phyloP scores from a whole-genome alignment of 2,329 filamentous ascomycete genomes.

The Nigrospora sphaerica region DNA sequence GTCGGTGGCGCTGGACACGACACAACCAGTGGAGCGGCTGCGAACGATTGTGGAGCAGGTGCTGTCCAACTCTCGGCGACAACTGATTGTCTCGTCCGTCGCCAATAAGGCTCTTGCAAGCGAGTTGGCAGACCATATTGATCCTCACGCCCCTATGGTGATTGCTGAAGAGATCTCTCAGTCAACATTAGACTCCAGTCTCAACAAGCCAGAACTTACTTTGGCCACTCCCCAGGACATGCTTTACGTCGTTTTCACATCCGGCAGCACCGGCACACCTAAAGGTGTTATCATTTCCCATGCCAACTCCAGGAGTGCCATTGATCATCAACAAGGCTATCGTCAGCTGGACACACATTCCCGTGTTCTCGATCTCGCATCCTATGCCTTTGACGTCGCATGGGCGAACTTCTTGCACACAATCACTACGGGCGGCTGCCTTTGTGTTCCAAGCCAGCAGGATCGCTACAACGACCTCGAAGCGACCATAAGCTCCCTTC shows the following conservation, averaged over 20 bases:
- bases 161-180: too few relatives aligned
- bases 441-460: conserved; percentile 24
- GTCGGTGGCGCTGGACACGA: conserved; percentile 22
- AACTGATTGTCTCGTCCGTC: too few relatives aligned
- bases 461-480: too few relatives aligned
- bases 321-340: too few relatives aligned
- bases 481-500: too few relatives aligned
- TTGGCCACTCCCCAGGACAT: not conserved
- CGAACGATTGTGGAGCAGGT: not conserved
- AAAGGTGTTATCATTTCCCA: conserved; percentile 5
- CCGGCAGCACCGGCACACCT: not conserved
- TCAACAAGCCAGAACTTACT: too few relatives aligned
- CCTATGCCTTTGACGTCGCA: conserved; percentile 29
- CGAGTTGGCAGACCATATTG: too few relatives aligned
- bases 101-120: too few relatives aligned
- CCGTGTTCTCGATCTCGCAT: conserved; percentile 11
- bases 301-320: conserved; percentile 6
- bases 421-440: conserved; percentile 11
- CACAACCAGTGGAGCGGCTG: conserved; percentile 1
- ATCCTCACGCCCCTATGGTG: not conserved
- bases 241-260: not conserved
- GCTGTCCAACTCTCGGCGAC: not conserved
- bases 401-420: conserved; percentile 27
- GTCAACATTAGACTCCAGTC: too few relatives aligned
- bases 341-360: conserved; percentile 1